These are phyloP conservation scores for Fusarium miscanthi DNA, from an alignment of 2,329 filamentous ascomycete species.

Conservation along the genomic window DNA sequence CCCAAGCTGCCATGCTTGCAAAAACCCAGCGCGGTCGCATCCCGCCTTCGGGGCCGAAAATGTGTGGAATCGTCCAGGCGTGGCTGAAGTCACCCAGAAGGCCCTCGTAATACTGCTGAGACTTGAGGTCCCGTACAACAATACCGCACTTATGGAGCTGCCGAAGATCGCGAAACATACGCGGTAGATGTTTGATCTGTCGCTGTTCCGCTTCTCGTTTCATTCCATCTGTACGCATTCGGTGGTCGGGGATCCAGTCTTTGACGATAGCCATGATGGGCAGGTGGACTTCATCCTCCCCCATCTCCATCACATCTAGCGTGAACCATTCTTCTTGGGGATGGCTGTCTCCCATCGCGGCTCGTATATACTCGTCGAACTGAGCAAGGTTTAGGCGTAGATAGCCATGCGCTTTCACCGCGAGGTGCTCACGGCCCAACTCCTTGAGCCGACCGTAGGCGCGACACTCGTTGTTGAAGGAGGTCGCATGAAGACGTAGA, in stretches of 20 bases:
- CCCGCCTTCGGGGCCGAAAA: neutral
- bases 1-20: conserved; percentile 26
- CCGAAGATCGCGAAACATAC: conserved; percentile 9
- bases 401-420: conserved; percentile 13
- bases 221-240: accelerated
- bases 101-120: conserved; percentile 6
- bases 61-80: conserved; percentile 25
- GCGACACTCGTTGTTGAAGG: conserved; percentile 25
- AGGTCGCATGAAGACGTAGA: neutral
- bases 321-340: neutral
- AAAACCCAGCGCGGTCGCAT: neutral
- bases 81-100: conserved; percentile 1
- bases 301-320: neutral
- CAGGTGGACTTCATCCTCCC: accelerated
- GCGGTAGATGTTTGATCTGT: neutral
- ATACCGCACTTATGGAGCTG: conserved; percentile 19
- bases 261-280: conserved; percentile 31
- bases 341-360: too few relatives aligned
- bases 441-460: conserved; percentile 28
- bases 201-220: neutral
- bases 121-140: conserved; percentile 12
- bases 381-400: neutral
- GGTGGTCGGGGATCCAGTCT: conserved; percentile 6
- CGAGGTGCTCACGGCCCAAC: conserved; percentile 2
- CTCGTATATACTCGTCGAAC: neutral